Evolutionary conservation across 495 filamentous ascomycete genomes (phyloP).

Genomic region (Hyaloscypha hepaticicola): DNA sequence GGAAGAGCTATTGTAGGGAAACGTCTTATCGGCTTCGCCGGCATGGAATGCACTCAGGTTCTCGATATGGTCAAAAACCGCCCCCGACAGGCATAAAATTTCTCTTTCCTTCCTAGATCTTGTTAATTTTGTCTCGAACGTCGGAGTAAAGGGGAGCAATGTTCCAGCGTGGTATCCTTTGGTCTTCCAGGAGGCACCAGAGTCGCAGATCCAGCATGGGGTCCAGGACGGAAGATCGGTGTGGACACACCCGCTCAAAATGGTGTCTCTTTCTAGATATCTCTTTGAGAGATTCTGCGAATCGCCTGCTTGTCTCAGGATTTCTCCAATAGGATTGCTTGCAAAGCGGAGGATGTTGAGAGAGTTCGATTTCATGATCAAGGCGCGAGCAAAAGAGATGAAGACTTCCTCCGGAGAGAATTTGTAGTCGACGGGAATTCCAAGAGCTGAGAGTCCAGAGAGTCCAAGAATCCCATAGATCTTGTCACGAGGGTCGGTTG

Average conservation of each 20-base stretch:
- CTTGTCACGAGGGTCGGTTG: background rate
- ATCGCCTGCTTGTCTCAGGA: background rate
- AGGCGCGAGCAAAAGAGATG: background rate
- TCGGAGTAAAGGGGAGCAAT: background rate
- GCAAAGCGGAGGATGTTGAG: background rate
- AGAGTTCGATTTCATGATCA: background rate
- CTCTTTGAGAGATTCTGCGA: background rate
- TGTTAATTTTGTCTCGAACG: background rate
- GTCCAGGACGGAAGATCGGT: background rate
- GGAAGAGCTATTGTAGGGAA: background rate
- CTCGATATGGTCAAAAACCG: background rate
- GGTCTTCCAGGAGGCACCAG: background rate
- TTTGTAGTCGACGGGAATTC: background rate
- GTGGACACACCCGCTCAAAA: background rate
- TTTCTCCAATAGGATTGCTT: background rate
- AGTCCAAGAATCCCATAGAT: background rate
- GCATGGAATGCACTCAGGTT: background rate
- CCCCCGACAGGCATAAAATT: background rate
- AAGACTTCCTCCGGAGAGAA: background rate
- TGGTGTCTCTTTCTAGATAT: background rate
- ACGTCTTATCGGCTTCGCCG: background rate
- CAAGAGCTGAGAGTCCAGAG: background rate
- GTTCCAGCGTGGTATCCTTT: background rate
- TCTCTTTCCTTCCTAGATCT: background rate
- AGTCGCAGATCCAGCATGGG: background rate